A percentile compares a stretch with the other conserved stretches of the same genome.
Conservation (phyloP, 306 rosid genomes). For the Cucumis melo region DNA sequence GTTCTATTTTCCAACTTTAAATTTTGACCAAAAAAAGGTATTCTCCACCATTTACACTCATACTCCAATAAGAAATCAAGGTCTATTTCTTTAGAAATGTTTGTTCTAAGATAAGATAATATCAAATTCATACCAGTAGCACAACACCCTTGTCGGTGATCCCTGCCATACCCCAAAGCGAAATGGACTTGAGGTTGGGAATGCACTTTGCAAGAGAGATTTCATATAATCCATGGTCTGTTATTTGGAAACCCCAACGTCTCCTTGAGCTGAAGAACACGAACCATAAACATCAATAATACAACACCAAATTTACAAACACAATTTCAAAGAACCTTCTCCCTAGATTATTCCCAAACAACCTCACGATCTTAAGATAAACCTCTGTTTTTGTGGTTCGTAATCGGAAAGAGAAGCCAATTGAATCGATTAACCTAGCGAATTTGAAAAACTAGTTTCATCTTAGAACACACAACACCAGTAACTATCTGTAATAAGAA, state of each 20-base stretch:
- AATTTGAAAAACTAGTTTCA: not conserved
- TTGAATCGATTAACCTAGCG: not conserved
- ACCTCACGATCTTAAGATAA: not conserved
- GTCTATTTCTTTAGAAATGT: not conserved
- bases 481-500: not conserved
- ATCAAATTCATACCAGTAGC: conserved; percentile 44
- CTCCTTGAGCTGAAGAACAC: conserved; percentile 56
- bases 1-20: no score
- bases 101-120: not conserved
- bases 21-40: no score
- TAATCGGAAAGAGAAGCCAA: not conserved
- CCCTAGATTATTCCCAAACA: not conserved
- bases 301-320: not conserved
- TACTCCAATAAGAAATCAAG: not conserved
- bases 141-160: conserved; percentile 81
- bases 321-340: not conserved
- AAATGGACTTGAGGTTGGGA: conserved; percentile 60
- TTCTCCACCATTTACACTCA: not conserved
- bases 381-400: not conserved
- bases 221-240: conserved; percentile 51
- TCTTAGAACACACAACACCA: not conserved
- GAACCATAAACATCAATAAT: not conserved
- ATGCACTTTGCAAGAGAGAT: conserved; percentile 65
- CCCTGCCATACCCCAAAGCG: conserved; percentile 90
- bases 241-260: conserved; percentile 80